These are phyloP conservation scores for Radiomyces spectabilis DNA, from an alignment of 192 early-diverging fungal genomes.

Conservation along the genomic window DNA sequence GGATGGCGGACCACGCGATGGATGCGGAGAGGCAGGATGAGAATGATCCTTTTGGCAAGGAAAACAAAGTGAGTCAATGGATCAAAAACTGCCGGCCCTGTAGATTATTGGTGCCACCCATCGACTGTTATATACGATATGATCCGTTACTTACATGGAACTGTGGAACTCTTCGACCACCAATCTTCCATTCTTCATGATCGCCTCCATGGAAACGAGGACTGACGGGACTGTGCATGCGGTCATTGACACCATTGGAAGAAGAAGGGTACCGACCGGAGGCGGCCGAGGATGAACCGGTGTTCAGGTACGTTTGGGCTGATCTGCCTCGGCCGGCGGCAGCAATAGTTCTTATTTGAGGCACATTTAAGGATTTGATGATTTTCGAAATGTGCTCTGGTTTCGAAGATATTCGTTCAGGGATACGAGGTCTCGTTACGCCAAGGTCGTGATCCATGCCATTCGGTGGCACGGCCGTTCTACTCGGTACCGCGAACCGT, in stretches of 20 bases:
- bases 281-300: not conserved
- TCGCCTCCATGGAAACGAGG: too few relatives aligned
- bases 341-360: not conserved
- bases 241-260: not conserved
- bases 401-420: slow-evolving; percentile 4
- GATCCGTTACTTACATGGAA: too few relatives aligned
- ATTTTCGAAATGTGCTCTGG: not conserved
- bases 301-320: not conserved
- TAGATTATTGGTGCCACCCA: not conserved
- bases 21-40: not conserved
- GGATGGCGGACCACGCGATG: too few relatives aligned
- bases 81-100: not conserved
- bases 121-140: not conserved
- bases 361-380: not conserved
- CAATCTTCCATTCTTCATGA: too few relatives aligned
- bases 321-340: not conserved
- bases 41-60: not conserved
- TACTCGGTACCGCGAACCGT: not conserved
- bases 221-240: not conserved
- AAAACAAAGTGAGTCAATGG: not conserved
- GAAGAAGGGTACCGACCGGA: not conserved
- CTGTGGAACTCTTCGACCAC: too few relatives aligned
- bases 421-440: not conserved
- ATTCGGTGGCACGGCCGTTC: not conserved
- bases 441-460: not conserved